These are phyloP conservation scores for Podaxis sp. DNA, from an alignment of 768 basidiomycete genomes.

Conservation along the genomic window DNA sequence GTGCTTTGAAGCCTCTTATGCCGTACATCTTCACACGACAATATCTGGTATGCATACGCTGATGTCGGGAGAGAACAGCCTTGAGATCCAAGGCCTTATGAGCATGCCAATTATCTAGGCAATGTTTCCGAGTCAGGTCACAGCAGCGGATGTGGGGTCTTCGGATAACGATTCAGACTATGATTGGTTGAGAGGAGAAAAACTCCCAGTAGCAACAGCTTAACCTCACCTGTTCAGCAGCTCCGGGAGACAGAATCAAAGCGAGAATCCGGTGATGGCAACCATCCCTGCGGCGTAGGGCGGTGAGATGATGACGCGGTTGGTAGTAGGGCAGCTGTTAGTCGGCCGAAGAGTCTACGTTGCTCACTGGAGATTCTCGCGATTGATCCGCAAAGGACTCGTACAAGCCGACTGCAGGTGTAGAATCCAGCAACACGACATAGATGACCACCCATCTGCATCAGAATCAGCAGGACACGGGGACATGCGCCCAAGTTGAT, in stretches of 20 bases:
- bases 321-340: neutral
- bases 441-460: neutral
- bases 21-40: neutral
- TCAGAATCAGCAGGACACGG: neutral
- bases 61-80: neutral
- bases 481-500: neutral
- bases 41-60: neutral
- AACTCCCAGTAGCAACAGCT: neutral
- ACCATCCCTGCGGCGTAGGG: neutral
- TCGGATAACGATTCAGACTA: neutral
- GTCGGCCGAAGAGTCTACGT: neutral
- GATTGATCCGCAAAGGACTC: neutral
- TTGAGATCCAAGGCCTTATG: neutral
- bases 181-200: neutral
- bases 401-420: neutral
- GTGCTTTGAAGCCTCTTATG: neutral
- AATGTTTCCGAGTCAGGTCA: neutral
- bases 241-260: neutral
- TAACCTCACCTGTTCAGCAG: neutral
- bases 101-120: constrained; percentile 1
- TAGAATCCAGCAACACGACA: neutral
- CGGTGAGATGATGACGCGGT: neutral
- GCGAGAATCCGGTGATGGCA: neutral
- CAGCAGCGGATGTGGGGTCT: neutral
- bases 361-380: neutral